Evolutionary conservation across 768 basidiomycete species (phyloP).

Genomic region (Porphyrellus cyaneotinctus): DNA sequence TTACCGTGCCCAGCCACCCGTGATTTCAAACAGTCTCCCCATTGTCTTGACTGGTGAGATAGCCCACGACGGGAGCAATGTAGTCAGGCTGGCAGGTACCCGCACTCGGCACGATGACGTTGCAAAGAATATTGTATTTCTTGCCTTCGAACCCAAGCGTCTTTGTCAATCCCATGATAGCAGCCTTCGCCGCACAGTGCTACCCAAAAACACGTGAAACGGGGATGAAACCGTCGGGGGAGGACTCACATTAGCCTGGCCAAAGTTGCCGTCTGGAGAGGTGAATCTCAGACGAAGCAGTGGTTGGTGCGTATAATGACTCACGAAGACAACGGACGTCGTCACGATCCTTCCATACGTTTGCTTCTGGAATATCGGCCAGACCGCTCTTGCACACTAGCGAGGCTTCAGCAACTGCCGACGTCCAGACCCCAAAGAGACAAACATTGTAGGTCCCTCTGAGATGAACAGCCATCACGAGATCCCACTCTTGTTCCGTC

Average conservation of each 20-base stretch:
- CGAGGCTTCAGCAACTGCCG: neutral
- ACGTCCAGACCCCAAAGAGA: conserved; percentile 1
- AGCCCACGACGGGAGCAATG: conserved; percentile 91
- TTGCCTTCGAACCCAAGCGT: conserved; percentile 88
- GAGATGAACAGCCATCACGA: conserved; percentile 84
- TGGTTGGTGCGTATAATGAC: conserved; percentile 27
- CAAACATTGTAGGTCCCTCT: conserved; percentile 84
- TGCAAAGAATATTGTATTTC: conserved; percentile 88
- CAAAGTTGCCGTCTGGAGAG: conserved; percentile 84
- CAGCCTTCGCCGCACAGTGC: conserved; percentile 93
- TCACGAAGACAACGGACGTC: conserved; percentile 89
- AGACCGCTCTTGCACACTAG: conserved; percentile 88
- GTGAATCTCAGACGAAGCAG: neutral
- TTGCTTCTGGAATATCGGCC: conserved; percentile 96
- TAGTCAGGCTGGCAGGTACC: conserved; percentile 69
- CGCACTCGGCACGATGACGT: conserved; percentile 82
- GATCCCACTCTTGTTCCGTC: conserved; percentile 92
- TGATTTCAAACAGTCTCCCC: conserved; percentile 79
- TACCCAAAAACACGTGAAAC: conserved; percentile 22
- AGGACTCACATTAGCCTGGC: conserved; percentile 75
- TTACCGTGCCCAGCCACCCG: conserved; percentile 90
- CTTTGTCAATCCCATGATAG: conserved; percentile 84
- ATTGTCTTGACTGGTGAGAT: conserved; percentile 80
- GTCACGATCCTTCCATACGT: conserved; percentile 94
- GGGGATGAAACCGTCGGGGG: neutral